Evolutionary conservation across 345 rosid genomes (phyloP).

Genomic region (Syzygium jambos): DNA sequence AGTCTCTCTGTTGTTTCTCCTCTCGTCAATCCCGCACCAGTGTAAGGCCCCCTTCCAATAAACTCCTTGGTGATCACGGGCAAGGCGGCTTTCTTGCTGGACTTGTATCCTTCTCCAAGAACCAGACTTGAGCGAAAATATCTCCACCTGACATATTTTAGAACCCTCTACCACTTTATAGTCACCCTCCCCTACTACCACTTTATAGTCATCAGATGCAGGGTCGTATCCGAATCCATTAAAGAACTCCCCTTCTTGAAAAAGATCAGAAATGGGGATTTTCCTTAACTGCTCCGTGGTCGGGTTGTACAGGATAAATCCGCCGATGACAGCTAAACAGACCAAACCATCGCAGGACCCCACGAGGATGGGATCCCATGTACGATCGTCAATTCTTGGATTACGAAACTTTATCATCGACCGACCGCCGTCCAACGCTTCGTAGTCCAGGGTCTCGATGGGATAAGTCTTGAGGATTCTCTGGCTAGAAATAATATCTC

Average conservation of each 20-base stretch:
- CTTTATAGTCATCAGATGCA: not conserved
- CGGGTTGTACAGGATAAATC: not conserved
- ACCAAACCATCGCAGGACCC: conserved; percentile 1
- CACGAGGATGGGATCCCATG: not conserved
- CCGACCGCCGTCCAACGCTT: not conserved
- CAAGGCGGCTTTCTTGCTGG: not conserved
- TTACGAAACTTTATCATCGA: not conserved
- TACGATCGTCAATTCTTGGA: not conserved
- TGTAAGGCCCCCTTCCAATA: not conserved
- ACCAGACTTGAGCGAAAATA: not conserved
- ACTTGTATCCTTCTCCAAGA: not conserved
- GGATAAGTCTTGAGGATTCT: not conserved
- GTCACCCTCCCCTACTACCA: not conserved
- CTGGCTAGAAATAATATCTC: not conserved
- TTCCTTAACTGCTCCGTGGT: not conserved
- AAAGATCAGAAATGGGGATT: not conserved
- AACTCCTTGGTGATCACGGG: not conserved
- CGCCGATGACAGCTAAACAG: not conserved
- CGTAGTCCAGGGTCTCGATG: not conserved
- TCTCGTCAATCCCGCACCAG: not conserved
- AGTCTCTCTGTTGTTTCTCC: not conserved
- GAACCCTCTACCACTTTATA: not conserved
- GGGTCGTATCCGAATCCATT: not conserved
- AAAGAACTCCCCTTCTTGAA: not conserved
- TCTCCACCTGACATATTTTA: not conserved